Conservation (phyloP, 2,329 filamentous ascomycete genomes). For the Tolypocladium nubicola region DNA sequence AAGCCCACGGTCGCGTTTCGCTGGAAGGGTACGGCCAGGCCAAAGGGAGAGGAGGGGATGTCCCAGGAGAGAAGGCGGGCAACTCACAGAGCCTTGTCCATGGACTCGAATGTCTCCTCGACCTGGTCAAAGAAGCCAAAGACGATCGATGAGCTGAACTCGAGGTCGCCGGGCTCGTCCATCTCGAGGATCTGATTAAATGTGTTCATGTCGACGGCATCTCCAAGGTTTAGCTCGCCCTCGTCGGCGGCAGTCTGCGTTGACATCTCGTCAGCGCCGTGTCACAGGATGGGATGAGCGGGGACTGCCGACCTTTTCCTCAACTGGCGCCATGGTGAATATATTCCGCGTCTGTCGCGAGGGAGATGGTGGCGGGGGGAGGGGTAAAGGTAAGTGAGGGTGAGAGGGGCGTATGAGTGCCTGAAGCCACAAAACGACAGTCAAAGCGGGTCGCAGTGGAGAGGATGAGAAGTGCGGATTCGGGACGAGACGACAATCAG, state of each 20-base stretch:
- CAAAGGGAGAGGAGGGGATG: neutral
- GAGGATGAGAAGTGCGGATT: neutral
- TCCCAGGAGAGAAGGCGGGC: neutral
- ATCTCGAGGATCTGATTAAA: conserved; percentile 97
- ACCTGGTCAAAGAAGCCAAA: conserved; percentile 91
- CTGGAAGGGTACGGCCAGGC: neutral
- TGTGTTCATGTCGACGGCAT: conserved; percentile 66
- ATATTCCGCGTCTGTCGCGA: neutral
- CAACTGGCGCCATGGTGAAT: conserved; percentile 17
- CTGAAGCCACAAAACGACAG: neutral
- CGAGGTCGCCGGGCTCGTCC: conserved; percentile 81
- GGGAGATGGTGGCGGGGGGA: neutral
- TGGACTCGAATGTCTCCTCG: conserved; percentile 71
- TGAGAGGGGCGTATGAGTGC: neutral
- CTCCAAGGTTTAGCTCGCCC: conserved; percentile 50
- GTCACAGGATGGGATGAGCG: neutral
- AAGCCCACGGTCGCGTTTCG: neutral
- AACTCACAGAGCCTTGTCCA: conserved; percentile 74
- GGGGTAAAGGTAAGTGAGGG: neutral
- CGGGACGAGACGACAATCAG: neutral
- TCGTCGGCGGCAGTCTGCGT: conserved; percentile 34
- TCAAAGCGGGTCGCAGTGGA: conserved; percentile 2
- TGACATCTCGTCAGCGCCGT: neutral
- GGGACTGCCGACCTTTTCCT: conserved; percentile 20
- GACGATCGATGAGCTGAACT: conserved; percentile 84